These are phyloP conservation scores for Aspergillus olivimuriae DNA, from an alignment of 495 filamentous ascomycete species.

Conservation along the genomic window DNA sequence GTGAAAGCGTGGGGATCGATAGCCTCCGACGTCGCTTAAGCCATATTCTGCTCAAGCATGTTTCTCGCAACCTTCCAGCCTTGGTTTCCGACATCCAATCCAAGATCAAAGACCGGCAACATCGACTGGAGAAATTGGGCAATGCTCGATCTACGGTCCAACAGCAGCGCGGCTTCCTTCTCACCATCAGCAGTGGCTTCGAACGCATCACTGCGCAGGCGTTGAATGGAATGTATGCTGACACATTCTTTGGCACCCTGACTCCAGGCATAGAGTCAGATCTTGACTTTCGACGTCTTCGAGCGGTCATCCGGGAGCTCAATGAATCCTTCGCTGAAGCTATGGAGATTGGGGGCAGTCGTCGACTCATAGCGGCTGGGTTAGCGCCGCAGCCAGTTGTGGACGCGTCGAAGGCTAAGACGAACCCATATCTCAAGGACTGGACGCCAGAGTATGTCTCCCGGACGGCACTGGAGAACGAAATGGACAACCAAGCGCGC, in stretches of 20 bases:
- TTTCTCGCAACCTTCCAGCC: constrained; percentile 31
- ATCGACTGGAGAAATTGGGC: constrained; percentile 42
- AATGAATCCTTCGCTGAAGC: constrained; percentile 50
- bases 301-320: constrained; percentile 53
- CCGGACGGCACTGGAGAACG: constrained; percentile 11
- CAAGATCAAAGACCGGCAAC: constrained; percentile 13
- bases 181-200: constrained; percentile 48
- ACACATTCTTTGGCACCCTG: constrained; percentile 48
- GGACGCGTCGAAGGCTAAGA: not conserved
- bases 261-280: not conserved
- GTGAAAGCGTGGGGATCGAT: constrained; percentile 29
- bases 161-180: constrained; percentile 50
- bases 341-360: constrained; percentile 39
- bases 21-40: constrained; percentile 35
- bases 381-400: not conserved
- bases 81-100: constrained; percentile 24
- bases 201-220: constrained; percentile 42
- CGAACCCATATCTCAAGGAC: constrained; percentile 10
- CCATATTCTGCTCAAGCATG: constrained; percentile 32
- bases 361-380: constrained; percentile 10
- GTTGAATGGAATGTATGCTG: constrained; percentile 48
- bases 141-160: constrained; percentile 34
- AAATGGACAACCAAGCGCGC: constrained; percentile 10
- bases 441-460: constrained; percentile 11
- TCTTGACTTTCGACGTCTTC: constrained; percentile 42